Evolutionary conservation across 192 early-diverging fungal genomes (phyloP).

Genomic region (Umbelopsis sp.): DNA sequence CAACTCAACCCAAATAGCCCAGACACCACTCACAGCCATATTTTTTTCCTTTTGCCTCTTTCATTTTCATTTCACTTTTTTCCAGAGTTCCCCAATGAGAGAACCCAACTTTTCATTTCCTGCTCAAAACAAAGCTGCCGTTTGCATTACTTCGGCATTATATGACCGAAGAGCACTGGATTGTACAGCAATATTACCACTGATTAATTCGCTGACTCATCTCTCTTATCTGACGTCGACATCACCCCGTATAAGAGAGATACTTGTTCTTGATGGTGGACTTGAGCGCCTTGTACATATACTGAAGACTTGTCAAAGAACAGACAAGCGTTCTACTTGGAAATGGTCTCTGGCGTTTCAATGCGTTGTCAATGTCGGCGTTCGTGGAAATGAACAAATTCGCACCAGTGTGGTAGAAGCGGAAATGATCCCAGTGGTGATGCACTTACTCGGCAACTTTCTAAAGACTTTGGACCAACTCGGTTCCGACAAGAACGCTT

Average conservation of each 20-base stretch:
- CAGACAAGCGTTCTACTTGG: slow-evolving; percentile 71
- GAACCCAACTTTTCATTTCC: slow-evolving; percentile 86
- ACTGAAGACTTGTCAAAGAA: slow-evolving; percentile 44
- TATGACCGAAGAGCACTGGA: slow-evolving; percentile 94
- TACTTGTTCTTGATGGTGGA: slow-evolving; percentile 86
- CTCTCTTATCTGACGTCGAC: slow-evolving; percentile 85
- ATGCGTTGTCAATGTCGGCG: slow-evolving; percentile 85
- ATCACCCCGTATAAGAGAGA: slow-evolving; percentile 77
- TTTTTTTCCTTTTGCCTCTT: slow-evolving; percentile 14
- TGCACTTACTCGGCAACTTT: slow-evolving; percentile 74
- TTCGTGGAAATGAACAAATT: slow-evolving; percentile 80
- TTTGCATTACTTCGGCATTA: slow-evolving; percentile 78
- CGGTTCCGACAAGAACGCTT: slow-evolving; percentile 1
- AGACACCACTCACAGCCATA: slow-evolving; percentile 1
- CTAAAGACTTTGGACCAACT: slow-evolving; percentile 51
- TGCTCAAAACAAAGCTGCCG: slow-evolving; percentile 74
- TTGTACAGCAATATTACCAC: slow-evolving; percentile 82
- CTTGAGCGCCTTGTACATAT: slow-evolving; percentile 85
- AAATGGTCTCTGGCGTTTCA: slow-evolving; percentile 86
- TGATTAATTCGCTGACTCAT: slow-evolving; percentile 90
- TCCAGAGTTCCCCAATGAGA: slow-evolving; percentile 54
- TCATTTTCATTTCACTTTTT: slow-evolving; percentile 18
- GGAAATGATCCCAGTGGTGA: slow-evolving; percentile 80
- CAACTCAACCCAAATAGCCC: background rate
- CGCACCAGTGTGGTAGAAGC: slow-evolving; percentile 85